Evolutionary conservation across 345 rosid genomes (phyloP), one percentile per base, ranked within the genome.

Genomic region (Aquilaria malaccensis): DNA sequence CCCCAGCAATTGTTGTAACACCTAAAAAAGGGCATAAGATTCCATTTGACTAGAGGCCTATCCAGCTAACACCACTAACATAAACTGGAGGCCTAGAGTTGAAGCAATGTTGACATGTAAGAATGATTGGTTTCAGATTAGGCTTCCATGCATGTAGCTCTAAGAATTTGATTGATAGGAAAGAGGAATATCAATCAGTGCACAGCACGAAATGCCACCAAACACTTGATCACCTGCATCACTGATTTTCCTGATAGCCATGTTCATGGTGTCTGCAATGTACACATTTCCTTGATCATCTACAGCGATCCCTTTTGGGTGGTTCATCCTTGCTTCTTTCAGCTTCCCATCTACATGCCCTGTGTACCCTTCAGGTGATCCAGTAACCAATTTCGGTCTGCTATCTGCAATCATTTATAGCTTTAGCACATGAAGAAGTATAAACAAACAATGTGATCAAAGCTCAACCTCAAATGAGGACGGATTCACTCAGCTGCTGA

Each of bases 161-260:
- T 22, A 22, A 22, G 22, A 22, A 22, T 22, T 22, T 46, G 47
- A 49, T 45, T 11, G 45, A 62, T 31, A 22, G 5, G 45, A 52
- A 37, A 3, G 43, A 57, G n/a, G 13, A 10, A 41, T 53, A 45
- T 54, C n/a, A 43, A 10, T 9, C 14, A 47, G 47, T 66, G 58
- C 2, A 67, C 11, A 10, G 45, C 10, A 1, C 2, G 52, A 29
- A 64, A 50, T 50, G 50, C 31, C 45, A 56, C 31, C 47, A 57
- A 56, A 43, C 15, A 7, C 51, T 33, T 13, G 32, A 53, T 66
- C 75, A 91, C 99, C 99, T 13, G 86, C 65, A 69, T 95, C 88
- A 56, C 89, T 85, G 73, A 95, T 91, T 82, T 95, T 95, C 77
- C 98, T 83, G 70, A 95, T 85, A 67, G 85, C 99, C 95, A 85